phyloP scores from a whole-genome alignment of 768 basidiomycete genomes.

The Terana coerulea region DNA sequence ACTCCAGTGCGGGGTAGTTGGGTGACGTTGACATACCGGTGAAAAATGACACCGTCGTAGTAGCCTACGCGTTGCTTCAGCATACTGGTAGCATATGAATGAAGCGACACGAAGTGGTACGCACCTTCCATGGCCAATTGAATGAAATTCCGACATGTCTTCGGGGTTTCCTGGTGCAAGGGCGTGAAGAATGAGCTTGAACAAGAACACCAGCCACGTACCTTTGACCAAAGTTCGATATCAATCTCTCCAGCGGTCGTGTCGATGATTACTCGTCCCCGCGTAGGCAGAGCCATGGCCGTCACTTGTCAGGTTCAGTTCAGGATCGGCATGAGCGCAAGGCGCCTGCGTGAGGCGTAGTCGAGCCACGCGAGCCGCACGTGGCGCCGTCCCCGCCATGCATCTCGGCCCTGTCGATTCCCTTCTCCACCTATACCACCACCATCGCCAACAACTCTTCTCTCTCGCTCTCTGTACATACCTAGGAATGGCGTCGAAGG shows the following conservation, averaged over 20 bases:
- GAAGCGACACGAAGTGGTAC: slow-evolving; percentile 24
- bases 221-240: slow-evolving; percentile 92
- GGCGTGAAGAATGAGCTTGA: neutral
- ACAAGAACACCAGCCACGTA: too few relatives aligned
- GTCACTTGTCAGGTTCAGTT: neutral
- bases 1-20: neutral
- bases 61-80: slow-evolving; percentile 54
- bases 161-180: slow-evolving; percentile 75
- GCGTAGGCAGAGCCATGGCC: slow-evolving; percentile 77
- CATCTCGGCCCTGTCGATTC: slow-evolving; percentile 7
- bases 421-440: slow-evolving; percentile 16
- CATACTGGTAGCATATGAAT: neutral
- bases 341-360: slow-evolving; percentile 2
- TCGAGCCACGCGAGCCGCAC: slow-evolving; percentile 7
- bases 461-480: neutral
- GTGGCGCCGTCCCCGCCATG: slow-evolving; percentile 2
- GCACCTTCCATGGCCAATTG: slow-evolving; percentile 86
- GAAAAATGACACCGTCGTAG: slow-evolving; percentile 94
- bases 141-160: slow-evolving; percentile 89
- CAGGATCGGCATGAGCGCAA: neutral
- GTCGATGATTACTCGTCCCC: slow-evolving; percentile 81
- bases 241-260: slow-evolving; percentile 88
- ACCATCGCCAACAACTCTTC: slow-evolving; percentile 12
- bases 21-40: slow-evolving; percentile 49
- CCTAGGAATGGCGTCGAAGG: slow-evolving; percentile 71